A percentile compares a stretch with the other conserved stretches of the same genome.
Evolutionary conservation across 2,329 filamentous ascomycete genomes (phyloP).

Genomic region (Tolypocladium ophioglossoides): DNA sequence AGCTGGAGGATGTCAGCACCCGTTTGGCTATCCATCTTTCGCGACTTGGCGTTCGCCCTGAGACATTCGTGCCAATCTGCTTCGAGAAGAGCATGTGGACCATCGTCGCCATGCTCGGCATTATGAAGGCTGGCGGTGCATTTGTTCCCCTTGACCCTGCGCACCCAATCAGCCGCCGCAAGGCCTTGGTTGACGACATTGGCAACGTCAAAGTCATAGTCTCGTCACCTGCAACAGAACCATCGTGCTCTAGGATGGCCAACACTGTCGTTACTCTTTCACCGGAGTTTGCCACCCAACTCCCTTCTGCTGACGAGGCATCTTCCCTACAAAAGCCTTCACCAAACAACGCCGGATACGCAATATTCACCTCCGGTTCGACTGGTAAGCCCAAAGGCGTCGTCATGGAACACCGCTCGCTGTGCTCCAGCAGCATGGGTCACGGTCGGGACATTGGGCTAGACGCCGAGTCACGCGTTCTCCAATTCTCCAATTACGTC

Average conservation of each 20-base stretch:
- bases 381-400: slow-evolving; percentile 17
- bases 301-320: neutral
- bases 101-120: too few species aligned
- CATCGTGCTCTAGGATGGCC: neutral
- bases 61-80: too few species aligned
- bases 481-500: too few species aligned
- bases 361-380: slow-evolving; percentile 17
- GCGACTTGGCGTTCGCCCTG: too few species aligned
- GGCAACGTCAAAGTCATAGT: neutral
- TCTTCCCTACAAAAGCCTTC: neutral
- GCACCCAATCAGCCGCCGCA: neutral
- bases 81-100: too few species aligned
- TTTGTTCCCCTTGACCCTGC: neutral
- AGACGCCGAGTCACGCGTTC: slow-evolving; percentile 34
- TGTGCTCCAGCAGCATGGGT: slow-evolving; percentile 38
- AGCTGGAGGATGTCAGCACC: slow-evolving; percentile 2
- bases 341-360: slow-evolving; percentile 8
- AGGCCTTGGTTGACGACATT: neutral
- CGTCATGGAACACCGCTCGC: slow-evolving; percentile 32
- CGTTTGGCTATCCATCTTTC: neutral
- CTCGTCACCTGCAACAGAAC: neutral
- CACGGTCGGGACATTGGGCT: slow-evolving; percentile 38
- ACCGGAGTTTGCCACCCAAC: neutral
- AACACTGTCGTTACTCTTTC: neutral
- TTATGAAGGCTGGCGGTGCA: slow-evolving; percentile 15